phyloP scores from a whole-genome alignment of 2,329 filamentous ascomycete species.

The Neopestalotiopsis sp. region DNA sequence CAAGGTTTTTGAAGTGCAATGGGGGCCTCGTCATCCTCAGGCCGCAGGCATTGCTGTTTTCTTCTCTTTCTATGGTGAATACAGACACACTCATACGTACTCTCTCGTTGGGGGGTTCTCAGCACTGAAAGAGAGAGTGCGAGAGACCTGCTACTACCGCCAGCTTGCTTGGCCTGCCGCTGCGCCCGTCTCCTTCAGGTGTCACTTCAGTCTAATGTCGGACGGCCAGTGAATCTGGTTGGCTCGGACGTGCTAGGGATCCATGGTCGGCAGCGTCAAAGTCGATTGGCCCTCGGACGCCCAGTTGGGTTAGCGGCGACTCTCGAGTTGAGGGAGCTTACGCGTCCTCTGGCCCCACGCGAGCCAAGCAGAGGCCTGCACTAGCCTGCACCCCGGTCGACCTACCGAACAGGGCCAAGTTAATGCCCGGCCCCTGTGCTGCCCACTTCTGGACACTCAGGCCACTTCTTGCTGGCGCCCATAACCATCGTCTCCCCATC shows the following conservation, averaged over 20 bases:
- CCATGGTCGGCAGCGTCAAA: background rate
- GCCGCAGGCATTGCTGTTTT: constrained; percentile 16
- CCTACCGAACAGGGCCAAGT: constrained; percentile 21
- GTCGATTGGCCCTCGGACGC: constrained; percentile 10
- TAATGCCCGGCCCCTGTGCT: constrained; percentile 16
- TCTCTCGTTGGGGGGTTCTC: background rate
- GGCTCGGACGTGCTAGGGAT: constrained; percentile 12
- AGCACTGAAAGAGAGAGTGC: background rate
- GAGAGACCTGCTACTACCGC: background rate
- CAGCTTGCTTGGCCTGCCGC: background rate
- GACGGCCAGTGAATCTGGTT: constrained; percentile 12
- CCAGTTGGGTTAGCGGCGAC: background rate
- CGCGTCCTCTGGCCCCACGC: constrained; percentile 18
- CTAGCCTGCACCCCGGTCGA: constrained; percentile 15
- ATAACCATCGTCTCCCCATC: constrained; percentile 16
- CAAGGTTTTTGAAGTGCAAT: background rate
- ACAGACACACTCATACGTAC: background rate
- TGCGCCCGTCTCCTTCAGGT: constrained; percentile 9
- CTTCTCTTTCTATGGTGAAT: no score
- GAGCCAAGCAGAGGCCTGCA: constrained; percentile 13
- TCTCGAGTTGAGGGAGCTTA: constrained; percentile 17
- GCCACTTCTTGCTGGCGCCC: constrained; percentile 19
- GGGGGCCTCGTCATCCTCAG: constrained; percentile 20
- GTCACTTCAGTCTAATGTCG: background rate
- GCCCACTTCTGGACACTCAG: constrained; percentile 19